Conservation (phyloP, 495 filamentous ascomycete genomes). For the Mycothermus thermophilus region DNA sequence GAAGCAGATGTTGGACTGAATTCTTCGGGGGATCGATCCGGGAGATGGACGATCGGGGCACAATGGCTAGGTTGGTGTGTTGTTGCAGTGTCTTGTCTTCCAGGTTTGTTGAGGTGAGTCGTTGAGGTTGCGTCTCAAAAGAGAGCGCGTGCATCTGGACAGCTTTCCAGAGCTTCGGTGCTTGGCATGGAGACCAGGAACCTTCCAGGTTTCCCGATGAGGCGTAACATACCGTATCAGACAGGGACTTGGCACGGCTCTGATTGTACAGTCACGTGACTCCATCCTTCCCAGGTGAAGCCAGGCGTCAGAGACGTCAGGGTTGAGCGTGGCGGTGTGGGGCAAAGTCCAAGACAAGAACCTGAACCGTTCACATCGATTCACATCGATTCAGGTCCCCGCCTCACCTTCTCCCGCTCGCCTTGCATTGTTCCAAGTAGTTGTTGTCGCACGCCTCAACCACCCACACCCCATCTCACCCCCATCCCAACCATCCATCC, state of each 20-base stretch:
- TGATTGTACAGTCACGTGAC: conserved; percentile 9
- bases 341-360: no score
- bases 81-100: not conserved
- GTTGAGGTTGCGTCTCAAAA: not conserved
- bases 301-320: conserved; percentile 9
- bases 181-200: conserved; percentile 1
- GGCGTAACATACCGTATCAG: conserved; percentile 2
- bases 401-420: no score
- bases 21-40: no score
- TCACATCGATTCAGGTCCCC: no score
- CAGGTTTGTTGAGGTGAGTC: not conserved
- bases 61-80: not conserved
- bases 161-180: conserved; percentile 13
- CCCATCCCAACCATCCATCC: no score
- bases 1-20: no score
- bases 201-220: conserved; percentile 3
- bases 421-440: no score
- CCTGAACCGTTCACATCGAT: no score
- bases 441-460: no score
- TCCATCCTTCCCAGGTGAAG: not conserved
- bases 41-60: no score
- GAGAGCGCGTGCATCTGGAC: conserved; percentile 14
- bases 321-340: conserved; percentile 10
- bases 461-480: no score
- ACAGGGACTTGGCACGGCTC: not conserved